Evolutionary conservation across 768 basidiomycete species (phyloP).

Genomic region (Steccherinum ochraceum): DNA sequence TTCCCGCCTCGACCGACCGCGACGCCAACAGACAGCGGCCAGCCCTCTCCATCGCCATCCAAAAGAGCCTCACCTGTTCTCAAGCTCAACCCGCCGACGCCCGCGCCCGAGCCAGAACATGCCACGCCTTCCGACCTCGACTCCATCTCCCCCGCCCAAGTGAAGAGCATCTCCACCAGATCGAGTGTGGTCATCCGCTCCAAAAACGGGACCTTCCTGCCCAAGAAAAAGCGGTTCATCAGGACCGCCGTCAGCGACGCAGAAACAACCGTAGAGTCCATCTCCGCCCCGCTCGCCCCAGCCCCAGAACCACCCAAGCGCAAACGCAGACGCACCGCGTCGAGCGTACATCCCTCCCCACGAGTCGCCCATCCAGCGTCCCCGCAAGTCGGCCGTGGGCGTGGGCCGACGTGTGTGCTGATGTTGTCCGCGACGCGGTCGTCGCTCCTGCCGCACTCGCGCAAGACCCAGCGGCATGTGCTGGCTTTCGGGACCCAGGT

Average conservation of each 20-base stretch:
- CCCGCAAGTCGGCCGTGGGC: constrained; percentile 5
- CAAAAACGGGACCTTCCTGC: constrained; percentile 12
- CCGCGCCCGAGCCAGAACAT: background rate
- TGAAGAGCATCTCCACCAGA: background rate
- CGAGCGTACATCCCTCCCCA: constrained; percentile 12
- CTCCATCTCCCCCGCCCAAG: background rate
- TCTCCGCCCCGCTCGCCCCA: background rate
- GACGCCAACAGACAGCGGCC: constrained; percentile 2
- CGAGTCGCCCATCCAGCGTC: constrained; percentile 4
- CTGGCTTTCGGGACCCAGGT: constrained; percentile 58
- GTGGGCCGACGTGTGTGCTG: constrained; percentile 25
- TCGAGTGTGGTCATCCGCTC: constrained; percentile 3
- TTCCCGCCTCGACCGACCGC: constrained; percentile 19
- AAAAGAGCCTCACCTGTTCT: background rate
- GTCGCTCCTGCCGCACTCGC: constrained; percentile 33
- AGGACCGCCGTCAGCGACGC: background rate
- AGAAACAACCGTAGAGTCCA: background rate
- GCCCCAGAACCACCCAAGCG: background rate
- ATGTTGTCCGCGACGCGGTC: constrained; percentile 48
- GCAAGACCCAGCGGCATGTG: constrained; percentile 47
- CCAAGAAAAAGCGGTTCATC: constrained; percentile 7
- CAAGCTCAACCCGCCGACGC: background rate
- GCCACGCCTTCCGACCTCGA: background rate
- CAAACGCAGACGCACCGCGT: background rate
- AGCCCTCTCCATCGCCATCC: background rate